phyloP scores from a whole-genome alignment of 2,329 filamentous ascomycete species.

The Colletotrichum somersetense region DNA sequence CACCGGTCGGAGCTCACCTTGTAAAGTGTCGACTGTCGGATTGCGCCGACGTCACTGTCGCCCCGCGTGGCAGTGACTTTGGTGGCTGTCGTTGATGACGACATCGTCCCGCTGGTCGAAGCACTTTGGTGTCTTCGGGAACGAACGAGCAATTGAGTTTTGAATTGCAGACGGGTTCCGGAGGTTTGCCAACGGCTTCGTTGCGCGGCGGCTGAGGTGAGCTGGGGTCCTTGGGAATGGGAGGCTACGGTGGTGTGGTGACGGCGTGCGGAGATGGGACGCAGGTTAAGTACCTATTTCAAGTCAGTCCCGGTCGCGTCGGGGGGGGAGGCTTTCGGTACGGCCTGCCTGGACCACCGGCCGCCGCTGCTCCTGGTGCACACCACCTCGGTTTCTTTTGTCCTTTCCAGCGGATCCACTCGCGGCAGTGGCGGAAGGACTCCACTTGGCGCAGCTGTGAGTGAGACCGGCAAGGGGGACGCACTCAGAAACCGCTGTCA shows the following conservation, averaged over 20 bases:
- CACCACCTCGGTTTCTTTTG: constrained; percentile 7
- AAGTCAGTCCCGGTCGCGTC: constrained; percentile 16
- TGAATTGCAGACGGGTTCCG: neutral
- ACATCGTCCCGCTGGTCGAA: constrained; percentile 28
- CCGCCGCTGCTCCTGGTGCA: constrained; percentile 5
- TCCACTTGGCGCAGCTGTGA: constrained; percentile 31
- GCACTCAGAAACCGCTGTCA: constrained; percentile 7
- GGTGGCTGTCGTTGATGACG: constrained; percentile 42
- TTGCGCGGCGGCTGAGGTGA: neutral
- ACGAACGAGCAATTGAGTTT: neutral
- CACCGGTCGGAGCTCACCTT: constrained; percentile 41
- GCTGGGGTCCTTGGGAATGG: neutral
- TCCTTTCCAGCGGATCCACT: constrained; percentile 6
- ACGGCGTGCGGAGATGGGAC: constrained; percentile 26
- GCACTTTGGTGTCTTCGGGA: neutral
- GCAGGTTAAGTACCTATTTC: constrained; percentile 33
- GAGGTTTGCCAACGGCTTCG: neutral
- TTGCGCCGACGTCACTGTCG: constrained; percentile 22
- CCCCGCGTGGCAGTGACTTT: constrained; percentile 35
- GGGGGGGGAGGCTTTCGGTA: constrained; percentile 19
- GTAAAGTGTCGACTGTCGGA: constrained; percentile 44
- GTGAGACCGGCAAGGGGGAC: constrained; percentile 28
- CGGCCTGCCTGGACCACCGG: constrained; percentile 16
- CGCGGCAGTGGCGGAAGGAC: constrained; percentile 31
- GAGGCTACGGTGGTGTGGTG: neutral